These are phyloP conservation scores for Phyllosticta citrichinensis DNA, from an alignment of 2,329 filamentous ascomycete genomes.

Conservation along the genomic window DNA sequence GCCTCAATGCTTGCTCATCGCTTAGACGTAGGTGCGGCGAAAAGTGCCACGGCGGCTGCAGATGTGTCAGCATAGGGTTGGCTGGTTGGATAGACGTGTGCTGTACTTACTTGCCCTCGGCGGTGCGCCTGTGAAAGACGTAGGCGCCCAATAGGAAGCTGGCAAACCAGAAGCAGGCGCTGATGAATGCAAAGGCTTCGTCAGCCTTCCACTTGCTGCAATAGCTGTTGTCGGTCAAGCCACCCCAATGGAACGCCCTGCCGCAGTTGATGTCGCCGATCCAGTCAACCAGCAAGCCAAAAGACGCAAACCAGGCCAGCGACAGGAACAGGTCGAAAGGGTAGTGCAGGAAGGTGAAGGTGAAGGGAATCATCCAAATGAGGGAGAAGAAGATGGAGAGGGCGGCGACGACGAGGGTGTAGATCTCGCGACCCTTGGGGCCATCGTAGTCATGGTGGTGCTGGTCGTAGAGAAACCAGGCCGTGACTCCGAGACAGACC, in stretches of 20 bases:
- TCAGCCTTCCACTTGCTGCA: constrained; percentile 63
- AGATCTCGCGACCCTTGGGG: constrained; percentile 57
- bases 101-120: constrained; percentile 12
- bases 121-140: constrained; percentile 14
- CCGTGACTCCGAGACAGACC: constrained; percentile 58
- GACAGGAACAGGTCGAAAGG: constrained; percentile 61
- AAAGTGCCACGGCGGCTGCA: constrained; percentile 11
- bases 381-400: constrained; percentile 59
- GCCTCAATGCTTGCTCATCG: neutral
- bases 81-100: neutral
- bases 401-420: constrained; percentile 60
- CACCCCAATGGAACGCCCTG: constrained; percentile 41
- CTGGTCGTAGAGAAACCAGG: constrained; percentile 50
- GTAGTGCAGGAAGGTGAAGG: constrained; percentile 57
- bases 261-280: constrained; percentile 19
- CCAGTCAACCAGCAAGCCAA: constrained; percentile 42
- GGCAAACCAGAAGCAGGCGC: constrained; percentile 59
- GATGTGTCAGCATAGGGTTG: neutral
- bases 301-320: constrained; percentile 58
- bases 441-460: constrained; percentile 26
- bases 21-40: constrained; percentile 13
- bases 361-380: constrained; percentile 64
- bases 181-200: constrained; percentile 62
- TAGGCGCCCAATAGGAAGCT: constrained; percentile 42
- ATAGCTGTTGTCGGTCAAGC: constrained; percentile 38